A percentile compares a stretch with the other conserved stretches of the same genome.
Evolutionary conservation across 2,329 filamentous ascomycete genomes (phyloP).

Genomic region (Blastomyces parvus): DNA sequence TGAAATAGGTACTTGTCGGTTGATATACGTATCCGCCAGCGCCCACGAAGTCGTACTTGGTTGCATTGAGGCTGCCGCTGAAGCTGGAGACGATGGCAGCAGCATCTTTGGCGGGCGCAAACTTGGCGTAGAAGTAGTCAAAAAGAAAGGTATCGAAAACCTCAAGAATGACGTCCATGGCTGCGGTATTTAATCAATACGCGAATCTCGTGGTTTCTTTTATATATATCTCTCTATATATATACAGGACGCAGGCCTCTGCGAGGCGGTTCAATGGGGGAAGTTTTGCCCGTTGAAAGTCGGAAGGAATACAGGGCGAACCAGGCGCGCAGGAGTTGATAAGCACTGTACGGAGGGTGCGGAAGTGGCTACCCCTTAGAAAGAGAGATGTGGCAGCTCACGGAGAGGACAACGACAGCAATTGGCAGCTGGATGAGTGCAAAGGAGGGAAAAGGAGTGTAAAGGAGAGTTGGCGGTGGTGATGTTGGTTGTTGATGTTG

Average conservation of each 20-base stretch:
- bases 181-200: neutral
- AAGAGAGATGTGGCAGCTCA: no score
- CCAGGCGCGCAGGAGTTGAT: no score
- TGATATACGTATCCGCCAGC: slow-evolving; percentile 46
- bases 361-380: no score
- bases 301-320: neutral
- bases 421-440: no score
- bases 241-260: neutral
- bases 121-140: slow-evolving; percentile 65
- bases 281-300: neutral
- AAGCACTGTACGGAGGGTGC: no score
- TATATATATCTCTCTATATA: neutral
- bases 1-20: slow-evolving; percentile 62
- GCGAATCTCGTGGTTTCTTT: neutral
- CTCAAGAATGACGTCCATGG: slow-evolving; percentile 90
- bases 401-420: no score
- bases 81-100: slow-evolving; percentile 43
- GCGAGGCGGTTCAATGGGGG: neutral
- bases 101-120: slow-evolving; percentile 47
- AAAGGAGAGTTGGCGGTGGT: no score
- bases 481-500: no score
- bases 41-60: slow-evolving; percentile 47
- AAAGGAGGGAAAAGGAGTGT: no score
- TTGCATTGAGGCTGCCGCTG: slow-evolving; percentile 47
- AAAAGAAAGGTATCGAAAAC: slow-evolving; percentile 70